Percentiles rank a stretch among this genome's conserved stretches.
These are phyloP conservation scores for Creolimax fragrantissima DNA, from an alignment of 78 protist species.

Conservation along the genomic window DNA sequence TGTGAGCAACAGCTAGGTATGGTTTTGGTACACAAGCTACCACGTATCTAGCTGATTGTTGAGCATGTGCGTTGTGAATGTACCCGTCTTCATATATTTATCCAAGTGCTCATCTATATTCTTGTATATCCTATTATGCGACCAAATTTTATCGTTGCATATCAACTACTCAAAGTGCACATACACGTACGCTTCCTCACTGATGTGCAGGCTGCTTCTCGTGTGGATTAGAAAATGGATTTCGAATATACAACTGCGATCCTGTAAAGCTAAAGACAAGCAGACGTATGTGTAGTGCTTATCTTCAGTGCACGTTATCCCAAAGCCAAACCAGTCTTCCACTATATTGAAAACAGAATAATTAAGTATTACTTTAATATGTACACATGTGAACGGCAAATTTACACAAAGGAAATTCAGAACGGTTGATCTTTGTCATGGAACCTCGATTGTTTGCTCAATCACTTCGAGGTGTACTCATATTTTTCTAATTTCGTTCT, in stretches of 20 bases:
- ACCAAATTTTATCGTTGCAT: background rate
- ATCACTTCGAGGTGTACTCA: background rate
- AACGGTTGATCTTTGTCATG: no score
- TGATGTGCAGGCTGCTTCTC: slow-evolving; percentile 72
- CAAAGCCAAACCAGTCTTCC: no score
- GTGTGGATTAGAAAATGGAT: slow-evolving; percentile 79
- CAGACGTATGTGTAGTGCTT: slow-evolving; percentile 60
- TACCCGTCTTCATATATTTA: background rate
- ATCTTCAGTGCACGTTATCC: no score
- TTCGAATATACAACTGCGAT: slow-evolving; percentile 80
- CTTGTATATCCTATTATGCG: background rate
- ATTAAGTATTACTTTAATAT: no score
- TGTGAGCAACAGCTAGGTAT: no score
- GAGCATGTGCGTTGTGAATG: background rate
- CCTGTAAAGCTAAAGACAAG: slow-evolving; percentile 80
- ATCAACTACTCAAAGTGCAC: background rate
- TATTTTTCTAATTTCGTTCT: background rate
- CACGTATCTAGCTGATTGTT: no score
- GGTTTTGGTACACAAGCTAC: no score
- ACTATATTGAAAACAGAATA: no score
- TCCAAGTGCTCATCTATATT: background rate
- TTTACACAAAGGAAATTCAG: no score
- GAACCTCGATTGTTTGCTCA: no score
- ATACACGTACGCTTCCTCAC: background rate
- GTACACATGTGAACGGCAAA: no score